Percentiles rank a stretch among this genome's conserved stretches.
Conservation (phyloP, 345 rosid genomes). For the Linum lewisii region DNA sequence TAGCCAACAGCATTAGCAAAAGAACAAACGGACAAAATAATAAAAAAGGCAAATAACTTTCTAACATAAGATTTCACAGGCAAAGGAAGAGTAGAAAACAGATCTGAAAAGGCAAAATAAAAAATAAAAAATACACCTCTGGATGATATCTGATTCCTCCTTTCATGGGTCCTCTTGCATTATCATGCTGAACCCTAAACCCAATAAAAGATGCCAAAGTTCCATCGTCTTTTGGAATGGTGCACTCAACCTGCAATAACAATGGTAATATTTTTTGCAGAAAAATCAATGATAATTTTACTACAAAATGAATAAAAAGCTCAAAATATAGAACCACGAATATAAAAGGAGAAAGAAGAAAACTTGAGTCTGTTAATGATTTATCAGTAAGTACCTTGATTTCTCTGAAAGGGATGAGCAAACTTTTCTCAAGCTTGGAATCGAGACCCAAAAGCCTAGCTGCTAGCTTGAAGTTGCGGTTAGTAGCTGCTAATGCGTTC, state of each 20-base stretch:
- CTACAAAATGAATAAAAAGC: background rate
- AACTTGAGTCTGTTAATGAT: background rate
- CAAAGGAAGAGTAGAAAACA: too few species aligned
- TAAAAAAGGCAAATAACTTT: too few species aligned
- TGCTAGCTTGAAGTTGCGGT: slow-evolving; percentile 19
- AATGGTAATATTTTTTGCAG: too few species aligned
- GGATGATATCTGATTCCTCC: slow-evolving; percentile 21
- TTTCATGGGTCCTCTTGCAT: slow-evolving; percentile 25
- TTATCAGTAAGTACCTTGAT: slow-evolving; percentile 11
- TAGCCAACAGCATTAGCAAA: background rate
- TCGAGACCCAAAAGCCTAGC: slow-evolving; percentile 18
- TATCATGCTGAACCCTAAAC: slow-evolving; percentile 23
- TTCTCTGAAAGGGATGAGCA: slow-evolving; percentile 22
- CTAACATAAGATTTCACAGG: too few species aligned
- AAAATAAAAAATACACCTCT: slow-evolving; percentile 8
- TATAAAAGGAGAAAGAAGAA: background rate
- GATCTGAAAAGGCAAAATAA: background rate
- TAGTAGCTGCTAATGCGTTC: slow-evolving; percentile 24
- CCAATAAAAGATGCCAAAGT: slow-evolving; percentile 18
- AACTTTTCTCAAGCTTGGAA: slow-evolving; percentile 21
- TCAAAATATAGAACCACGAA: background rate
- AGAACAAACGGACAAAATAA: background rate
- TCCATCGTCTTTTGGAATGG: slow-evolving; percentile 22
- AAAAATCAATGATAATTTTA: background rate
- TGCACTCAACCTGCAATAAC: slow-evolving; percentile 18